These are phyloP conservation scores for Ceratobasidium sp. DNA, from an alignment of 1,284 basidiomycete genomes.

Conservation along the genomic window DNA sequence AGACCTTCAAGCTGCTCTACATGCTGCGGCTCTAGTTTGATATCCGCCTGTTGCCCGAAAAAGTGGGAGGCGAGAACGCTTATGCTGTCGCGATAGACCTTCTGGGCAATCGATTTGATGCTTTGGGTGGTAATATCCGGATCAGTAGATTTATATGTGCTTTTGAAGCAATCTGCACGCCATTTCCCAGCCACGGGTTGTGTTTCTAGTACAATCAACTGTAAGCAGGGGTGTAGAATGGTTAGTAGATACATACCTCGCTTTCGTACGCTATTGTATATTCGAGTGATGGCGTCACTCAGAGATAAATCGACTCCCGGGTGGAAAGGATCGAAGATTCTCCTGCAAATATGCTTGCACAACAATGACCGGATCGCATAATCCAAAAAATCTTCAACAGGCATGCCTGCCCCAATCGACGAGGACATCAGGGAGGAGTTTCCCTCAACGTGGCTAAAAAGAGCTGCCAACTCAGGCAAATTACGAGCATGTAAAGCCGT, in stretches of 20 bases:
- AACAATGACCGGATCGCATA: conserved; percentile 40
- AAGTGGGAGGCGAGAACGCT: neutral
- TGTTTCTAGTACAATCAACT: neutral
- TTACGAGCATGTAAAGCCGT: conserved; percentile 35
- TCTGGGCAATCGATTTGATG: neutral
- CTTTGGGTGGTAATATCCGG: neutral
- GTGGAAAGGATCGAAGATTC: conserved; percentile 42
- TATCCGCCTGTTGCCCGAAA: conserved; percentile 18
- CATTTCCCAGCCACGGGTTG: conserved; percentile 40
- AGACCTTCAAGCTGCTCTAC: conserved; percentile 6
- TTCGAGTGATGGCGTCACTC: neutral
- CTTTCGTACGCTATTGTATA: conserved; percentile 15
- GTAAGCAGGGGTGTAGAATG: neutral
- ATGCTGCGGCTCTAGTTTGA: conserved; percentile 12
- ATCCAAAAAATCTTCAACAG: conserved; percentile 46
- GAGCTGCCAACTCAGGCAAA: conserved; percentile 7
- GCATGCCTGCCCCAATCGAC: conserved; percentile 26
- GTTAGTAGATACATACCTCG: conserved; percentile 11
- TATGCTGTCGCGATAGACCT: neutral
- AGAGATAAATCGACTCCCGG: conserved; percentile 22
- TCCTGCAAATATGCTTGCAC: conserved; percentile 21
- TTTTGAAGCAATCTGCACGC: conserved; percentile 33
- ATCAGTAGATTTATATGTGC: conserved; percentile 18
- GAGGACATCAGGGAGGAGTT: conserved; percentile 30
- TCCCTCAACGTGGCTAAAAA: conserved; percentile 35